A percentile compares a stretch with the other conserved stretches of the same genome.
These are phyloP conservation scores for Hyphopichia homilentoma DNA, from an alignment of 805 yeast species.

Conservation along the genomic window DNA sequence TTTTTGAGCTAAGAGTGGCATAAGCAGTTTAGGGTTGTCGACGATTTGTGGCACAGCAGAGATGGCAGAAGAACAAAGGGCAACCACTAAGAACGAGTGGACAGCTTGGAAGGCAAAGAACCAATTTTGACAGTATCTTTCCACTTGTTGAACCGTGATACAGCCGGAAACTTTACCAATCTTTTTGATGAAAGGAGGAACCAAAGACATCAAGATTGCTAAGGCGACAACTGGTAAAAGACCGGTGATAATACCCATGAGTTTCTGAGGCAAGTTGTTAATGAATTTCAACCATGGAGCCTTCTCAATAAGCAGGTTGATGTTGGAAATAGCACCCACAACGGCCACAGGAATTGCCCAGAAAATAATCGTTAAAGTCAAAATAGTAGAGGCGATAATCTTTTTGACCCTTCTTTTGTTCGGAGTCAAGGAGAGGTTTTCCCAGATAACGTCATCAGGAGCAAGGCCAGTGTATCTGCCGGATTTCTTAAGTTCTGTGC, in stretches of 20 bases:
- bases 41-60: conserved; percentile 72
- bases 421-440: conserved; percentile 59
- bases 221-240: conserved; percentile 65
- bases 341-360: conserved; percentile 82
- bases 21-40: conserved; percentile 62
- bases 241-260: conserved; percentile 66
- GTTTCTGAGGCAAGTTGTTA: conserved; percentile 46
- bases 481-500: conserved; percentile 42
- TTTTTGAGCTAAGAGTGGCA: conserved; percentile 67
- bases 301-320: conserved; percentile 54
- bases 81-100: conserved; percentile 81
- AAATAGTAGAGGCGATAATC: conserved; percentile 56
- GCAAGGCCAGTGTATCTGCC: conserved; percentile 58
- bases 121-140: conserved; percentile 81
- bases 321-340: conserved; percentile 70
- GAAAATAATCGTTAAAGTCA: conserved; percentile 55
- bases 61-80: conserved; percentile 80
- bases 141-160: conserved; percentile 68
- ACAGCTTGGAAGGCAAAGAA: conserved; percentile 88
- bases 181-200: conserved; percentile 61
- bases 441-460: conserved; percentile 87
- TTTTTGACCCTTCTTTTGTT: conserved; percentile 55
- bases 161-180: conserved; percentile 75
- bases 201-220: conserved; percentile 59
- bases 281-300: conserved; percentile 55